A percentile compares a stretch with the other conserved stretches of the same genome.
phyloP scores from a whole-genome alignment of 176 grass and related monocot species.

The Eremochloa ophiuroides region DNA sequence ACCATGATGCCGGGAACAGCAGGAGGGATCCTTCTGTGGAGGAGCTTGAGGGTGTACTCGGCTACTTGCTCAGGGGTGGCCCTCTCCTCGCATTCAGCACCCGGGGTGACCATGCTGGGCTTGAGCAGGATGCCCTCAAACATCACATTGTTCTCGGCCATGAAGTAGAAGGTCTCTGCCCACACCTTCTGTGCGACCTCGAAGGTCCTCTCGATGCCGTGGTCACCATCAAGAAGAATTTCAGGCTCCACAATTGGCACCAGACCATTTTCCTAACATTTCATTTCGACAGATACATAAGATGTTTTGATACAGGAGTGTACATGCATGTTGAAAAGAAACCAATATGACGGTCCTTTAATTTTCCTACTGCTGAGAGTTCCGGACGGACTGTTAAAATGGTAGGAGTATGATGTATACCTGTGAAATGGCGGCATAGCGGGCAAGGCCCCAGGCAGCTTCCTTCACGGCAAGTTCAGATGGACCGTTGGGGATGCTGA shows the following conservation, averaged over 20 bases:
- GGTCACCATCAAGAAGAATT: slow-evolving; percentile 88
- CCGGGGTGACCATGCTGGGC: slow-evolving; percentile 98
- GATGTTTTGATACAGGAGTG: background rate
- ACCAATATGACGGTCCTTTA: background rate
- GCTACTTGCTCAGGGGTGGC: slow-evolving; percentile 78
- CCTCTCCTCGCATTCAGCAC: slow-evolving; percentile 76
- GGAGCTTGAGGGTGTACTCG: slow-evolving; percentile 86
- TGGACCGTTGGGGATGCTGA: slow-evolving; percentile 96
- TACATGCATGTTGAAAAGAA: background rate
- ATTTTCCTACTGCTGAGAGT: background rate
- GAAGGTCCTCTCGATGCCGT: slow-evolving; percentile 80
- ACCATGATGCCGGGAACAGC: slow-evolving; percentile 96
- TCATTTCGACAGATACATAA: background rate
- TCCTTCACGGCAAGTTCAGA: slow-evolving; percentile 94
- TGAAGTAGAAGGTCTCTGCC: slow-evolving; percentile 82
- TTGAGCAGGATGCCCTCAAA: slow-evolving; percentile 96
- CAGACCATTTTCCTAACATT: slow-evolving; percentile 82
- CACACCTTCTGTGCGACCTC: slow-evolving; percentile 90
- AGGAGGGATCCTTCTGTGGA: slow-evolving; percentile 90
- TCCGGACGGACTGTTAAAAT: slow-evolving; percentile 10
- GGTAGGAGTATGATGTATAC: slow-evolving; percentile 25
- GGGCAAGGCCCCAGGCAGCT: slow-evolving; percentile 95
- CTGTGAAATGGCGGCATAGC: slow-evolving; percentile 94
- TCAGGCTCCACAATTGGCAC: slow-evolving; percentile 98
- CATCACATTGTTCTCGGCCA: slow-evolving; percentile 88